Evolutionary conservation across 2,329 filamentous ascomycete genomes (phyloP).

Genomic region (Thelonectria rubi): DNA sequence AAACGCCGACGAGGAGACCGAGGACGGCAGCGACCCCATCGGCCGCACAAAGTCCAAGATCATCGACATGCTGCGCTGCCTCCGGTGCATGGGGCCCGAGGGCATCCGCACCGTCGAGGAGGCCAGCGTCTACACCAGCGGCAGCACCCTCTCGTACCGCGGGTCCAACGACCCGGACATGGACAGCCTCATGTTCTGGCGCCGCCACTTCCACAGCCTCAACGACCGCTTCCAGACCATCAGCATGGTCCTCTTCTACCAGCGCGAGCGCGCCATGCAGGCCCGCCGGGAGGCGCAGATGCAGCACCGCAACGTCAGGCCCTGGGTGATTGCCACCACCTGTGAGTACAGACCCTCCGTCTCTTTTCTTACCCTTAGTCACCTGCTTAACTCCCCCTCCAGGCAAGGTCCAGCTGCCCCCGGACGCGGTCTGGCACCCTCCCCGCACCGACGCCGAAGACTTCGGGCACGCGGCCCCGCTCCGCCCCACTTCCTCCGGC

Average conservation of each 20-base stretch:
- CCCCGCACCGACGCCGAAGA: neutral
- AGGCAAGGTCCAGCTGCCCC: neutral
- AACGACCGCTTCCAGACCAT: neutral
- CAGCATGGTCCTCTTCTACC: neutral
- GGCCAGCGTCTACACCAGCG: neutral
- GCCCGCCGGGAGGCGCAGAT: too few species aligned
- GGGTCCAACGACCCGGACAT: neutral
- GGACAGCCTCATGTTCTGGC: neutral
- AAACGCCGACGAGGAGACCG: neutral
- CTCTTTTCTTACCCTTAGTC: neutral
- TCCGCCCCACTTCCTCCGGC: too few species aligned
- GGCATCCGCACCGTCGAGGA: neutral
- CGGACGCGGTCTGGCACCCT: neutral
- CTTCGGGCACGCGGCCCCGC: too few species aligned
- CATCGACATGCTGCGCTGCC: neutral
- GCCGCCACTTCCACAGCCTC: neutral
- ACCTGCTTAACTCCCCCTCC: neutral
- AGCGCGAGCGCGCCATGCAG: neutral
- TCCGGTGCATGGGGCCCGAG: neutral
- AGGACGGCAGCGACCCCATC: neutral
- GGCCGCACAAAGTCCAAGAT: neutral
- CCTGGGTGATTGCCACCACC: neutral
- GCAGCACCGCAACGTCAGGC: neutral
- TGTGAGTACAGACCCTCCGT: neutral
- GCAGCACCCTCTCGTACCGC: neutral